Conservation (phyloP, 1,284 basidiomycete species). For the Ustilago nuda region DNA sequence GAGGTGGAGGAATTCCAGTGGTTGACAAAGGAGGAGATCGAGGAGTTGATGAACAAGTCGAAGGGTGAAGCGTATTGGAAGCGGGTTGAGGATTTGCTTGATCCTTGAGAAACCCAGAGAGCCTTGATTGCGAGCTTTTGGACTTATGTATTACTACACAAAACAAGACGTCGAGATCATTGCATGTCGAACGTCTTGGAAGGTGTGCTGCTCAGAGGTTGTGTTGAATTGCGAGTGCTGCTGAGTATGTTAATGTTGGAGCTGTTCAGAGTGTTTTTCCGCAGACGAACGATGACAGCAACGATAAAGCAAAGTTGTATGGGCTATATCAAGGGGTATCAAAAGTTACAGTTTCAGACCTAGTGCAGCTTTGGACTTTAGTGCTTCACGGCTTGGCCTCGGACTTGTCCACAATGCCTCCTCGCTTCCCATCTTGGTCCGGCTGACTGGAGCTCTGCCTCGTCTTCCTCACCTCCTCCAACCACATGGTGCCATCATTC, state of each 20-base stretch:
- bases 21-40: slow-evolving; percentile 88
- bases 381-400: background rate
- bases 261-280: too few relatives aligned
- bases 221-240: too few relatives aligned
- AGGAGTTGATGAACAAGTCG: slow-evolving; percentile 70
- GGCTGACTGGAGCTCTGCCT: slow-evolving; percentile 23
- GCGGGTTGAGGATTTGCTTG: slow-evolving; percentile 80
- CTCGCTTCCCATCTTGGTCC: background rate
- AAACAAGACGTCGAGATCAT: background rate
- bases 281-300: too few relatives aligned
- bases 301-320: too few relatives aligned
- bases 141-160: background rate
- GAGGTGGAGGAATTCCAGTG: slow-evolving; percentile 82
- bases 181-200: background rate
- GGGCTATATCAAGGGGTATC: background rate
- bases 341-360: background rate
- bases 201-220: background rate
- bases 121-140: background rate
- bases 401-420: background rate
- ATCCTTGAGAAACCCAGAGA: slow-evolving; percentile 30
- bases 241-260: too few relatives aligned
- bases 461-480: slow-evolving; percentile 48
- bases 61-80: slow-evolving; percentile 80
- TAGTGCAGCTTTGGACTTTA: background rate
- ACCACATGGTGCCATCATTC: slow-evolving; percentile 76